Evolutionary conservation across 129 eudicot species (phyloP), one percentile per base, ranked within the genome.

Genomic region (Scalesia atractyloides): DNA sequence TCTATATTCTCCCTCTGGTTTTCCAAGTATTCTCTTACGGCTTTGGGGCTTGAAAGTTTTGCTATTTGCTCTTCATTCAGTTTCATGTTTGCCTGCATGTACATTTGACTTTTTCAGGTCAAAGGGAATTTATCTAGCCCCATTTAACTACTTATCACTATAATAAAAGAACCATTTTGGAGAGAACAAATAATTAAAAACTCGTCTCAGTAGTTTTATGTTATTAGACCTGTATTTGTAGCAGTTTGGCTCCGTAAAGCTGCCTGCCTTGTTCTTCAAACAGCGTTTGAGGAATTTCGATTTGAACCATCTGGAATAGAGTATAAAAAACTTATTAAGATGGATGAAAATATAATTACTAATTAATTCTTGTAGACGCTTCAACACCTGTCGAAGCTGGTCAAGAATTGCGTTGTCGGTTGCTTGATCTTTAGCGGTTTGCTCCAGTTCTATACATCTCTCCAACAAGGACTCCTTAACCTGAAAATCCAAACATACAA

Each of bases 201-300:
- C n/a, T 0, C 2, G 12, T 30, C 44, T 60, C 19, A 0, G 1
- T 13, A 60, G 5, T 60, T 19, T 33, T 30, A 8, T 9, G 66
- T 16, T 24, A 18, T 67, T 73, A 52, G 64, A 95, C 99, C 97
- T 95, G 99, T 72, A 94, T 66, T 85, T 95, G 87, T 64, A 95
- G 79, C 36, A 95, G 84, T 72, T 85, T 91, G 59, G 88, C 91
- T 71, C 97, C 99, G 75, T 90, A 95, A 71, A 90, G 88, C 84
- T 95, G 97, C 64, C 99, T 86, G 30, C 97, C 99, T 83, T 90
- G 96, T 69, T 95, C 99, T 86, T 95, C 96, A 44, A 91, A 88
- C 84, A 95, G 73, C 43, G 99, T 74, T 78, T 68, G 94, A 50
- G 99, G 99, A 56, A 95, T 80, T 56, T 91, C 96, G 44, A 95